A percentile compares a stretch with the other conserved stretches of the same genome.
phyloP scores from a whole-genome alignment of 257 asterid genomes.

The Solanum commersonii region DNA sequence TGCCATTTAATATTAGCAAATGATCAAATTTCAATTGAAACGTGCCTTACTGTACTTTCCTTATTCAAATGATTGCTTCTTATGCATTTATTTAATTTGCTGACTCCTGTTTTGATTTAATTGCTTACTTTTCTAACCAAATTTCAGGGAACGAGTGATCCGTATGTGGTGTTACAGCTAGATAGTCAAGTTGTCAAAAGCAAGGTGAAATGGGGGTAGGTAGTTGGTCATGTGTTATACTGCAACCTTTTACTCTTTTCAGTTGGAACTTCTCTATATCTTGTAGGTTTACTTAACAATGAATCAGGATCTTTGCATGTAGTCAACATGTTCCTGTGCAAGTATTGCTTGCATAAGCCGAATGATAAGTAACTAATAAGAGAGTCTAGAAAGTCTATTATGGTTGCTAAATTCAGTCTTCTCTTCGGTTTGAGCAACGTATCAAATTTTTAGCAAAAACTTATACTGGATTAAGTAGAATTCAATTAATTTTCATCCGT shows the following conservation, averaged over 20 bases:
- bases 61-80: neutral
- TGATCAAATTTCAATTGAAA: neutral
- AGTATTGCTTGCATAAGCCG: neutral
- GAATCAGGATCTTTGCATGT: neutral
- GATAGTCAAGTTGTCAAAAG: slow-evolving; percentile 74
- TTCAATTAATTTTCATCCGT: neutral
- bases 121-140: neutral
- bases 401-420: neutral
- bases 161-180: slow-evolving; percentile 77
- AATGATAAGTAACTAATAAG: neutral
- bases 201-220: slow-evolving; percentile 98
- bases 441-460: neutral
- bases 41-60: neutral
- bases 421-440: neutral
- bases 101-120: neutral
- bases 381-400: neutral
- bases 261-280: neutral
- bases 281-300: neutral
- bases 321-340: neutral
- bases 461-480: neutral
- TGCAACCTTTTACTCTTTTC: neutral
- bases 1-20: neutral
- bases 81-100: neutral
- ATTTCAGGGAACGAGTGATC: slow-evolving; percentile 96
- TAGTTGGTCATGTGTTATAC: neutral